Conservation (phyloP, 106 monocot species). For the Narthecium ossifragum region DNA sequence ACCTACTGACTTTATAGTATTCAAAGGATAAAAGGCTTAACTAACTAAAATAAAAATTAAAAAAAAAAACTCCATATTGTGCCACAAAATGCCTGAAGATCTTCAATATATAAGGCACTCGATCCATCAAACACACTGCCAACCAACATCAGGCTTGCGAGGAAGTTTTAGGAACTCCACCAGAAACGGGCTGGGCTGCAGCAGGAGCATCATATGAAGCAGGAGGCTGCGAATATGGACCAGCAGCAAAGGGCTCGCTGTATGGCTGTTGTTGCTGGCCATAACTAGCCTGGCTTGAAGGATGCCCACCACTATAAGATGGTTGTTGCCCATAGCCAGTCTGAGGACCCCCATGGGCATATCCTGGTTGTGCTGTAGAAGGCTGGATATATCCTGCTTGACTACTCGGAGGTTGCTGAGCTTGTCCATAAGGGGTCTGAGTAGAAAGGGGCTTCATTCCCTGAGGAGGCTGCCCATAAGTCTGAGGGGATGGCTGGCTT, state of each 20-base stretch:
- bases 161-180: conserved; percentile 22
- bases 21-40: too few species aligned
- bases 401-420: conserved; percentile 2
- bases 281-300: conserved; percentile 28
- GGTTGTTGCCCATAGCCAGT: conserved; percentile 28
- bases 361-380: conserved; percentile 14
- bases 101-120: too few species aligned
- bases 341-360: conserved; percentile 17
- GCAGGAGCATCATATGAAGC: conserved; percentile 19
- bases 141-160: too few species aligned
- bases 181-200: conserved; percentile 10
- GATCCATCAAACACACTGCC: too few species aligned
- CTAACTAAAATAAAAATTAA: too few species aligned
- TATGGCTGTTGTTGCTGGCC: conserved; percentile 41
- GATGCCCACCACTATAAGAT: conserved; percentile 24
- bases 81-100: too few species aligned
- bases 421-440: conserved; percentile 24
- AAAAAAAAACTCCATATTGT: too few species aligned
- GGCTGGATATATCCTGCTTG: conserved; percentile 21
- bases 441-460: conserved; percentile 20
- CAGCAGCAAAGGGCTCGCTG: conserved; percentile 39
- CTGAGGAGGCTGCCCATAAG: conserved; percentile 26
- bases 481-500: conserved; percentile 14
- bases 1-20: too few species aligned
- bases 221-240: conserved; percentile 49